A percentile compares a stretch with the other conserved stretches of the same genome.
Evolutionary conservation across 139 green algal genomes (phyloP).

Genomic region (Tetradesmus lagerheimii): DNA sequence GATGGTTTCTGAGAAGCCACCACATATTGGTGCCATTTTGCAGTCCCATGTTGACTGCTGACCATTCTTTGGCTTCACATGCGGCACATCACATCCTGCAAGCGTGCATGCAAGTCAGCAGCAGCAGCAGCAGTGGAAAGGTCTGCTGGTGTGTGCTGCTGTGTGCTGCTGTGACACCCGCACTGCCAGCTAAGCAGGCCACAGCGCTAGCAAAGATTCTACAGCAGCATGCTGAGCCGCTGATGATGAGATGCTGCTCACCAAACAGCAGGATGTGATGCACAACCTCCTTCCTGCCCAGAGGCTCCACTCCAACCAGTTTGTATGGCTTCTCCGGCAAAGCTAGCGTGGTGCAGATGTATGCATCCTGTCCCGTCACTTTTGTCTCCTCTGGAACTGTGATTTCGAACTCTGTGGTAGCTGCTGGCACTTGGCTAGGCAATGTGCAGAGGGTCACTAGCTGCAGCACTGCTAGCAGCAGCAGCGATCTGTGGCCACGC

Average conservation of each 20-base stretch:
- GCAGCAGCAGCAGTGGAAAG: background rate
- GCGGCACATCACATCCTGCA: constrained; percentile 69
- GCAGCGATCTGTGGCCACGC: background rate
- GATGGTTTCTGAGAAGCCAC: constrained; percentile 38
- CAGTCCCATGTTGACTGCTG: constrained; percentile 69
- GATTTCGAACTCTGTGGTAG: constrained; percentile 47
- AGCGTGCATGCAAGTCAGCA: background rate
- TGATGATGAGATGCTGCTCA: constrained; percentile 47
- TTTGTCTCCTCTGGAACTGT: constrained; percentile 40
- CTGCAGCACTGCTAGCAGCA: background rate
- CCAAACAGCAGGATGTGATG: constrained; percentile 96
- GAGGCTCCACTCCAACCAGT: constrained; percentile 74
- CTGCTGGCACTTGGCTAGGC: background rate
- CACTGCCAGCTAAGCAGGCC: background rate
- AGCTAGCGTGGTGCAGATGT: constrained; percentile 72
- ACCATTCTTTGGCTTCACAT: constrained; percentile 19
- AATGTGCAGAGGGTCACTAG: constrained; percentile 12
- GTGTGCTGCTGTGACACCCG: no score
- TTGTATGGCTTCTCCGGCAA: constrained; percentile 72
- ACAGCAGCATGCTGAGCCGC: background rate
- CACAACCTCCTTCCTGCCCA: constrained; percentile 75
- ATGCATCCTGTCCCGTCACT: constrained; percentile 53
- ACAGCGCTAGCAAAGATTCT: background rate
- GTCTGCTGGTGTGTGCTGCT: background rate
- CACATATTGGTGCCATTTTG: constrained; percentile 44